Evolutionary conservation across 23 red algal species (phyloP), one percentile per base, ranked within the genome.

Genomic region (Gracilaria gracilis): DNA sequence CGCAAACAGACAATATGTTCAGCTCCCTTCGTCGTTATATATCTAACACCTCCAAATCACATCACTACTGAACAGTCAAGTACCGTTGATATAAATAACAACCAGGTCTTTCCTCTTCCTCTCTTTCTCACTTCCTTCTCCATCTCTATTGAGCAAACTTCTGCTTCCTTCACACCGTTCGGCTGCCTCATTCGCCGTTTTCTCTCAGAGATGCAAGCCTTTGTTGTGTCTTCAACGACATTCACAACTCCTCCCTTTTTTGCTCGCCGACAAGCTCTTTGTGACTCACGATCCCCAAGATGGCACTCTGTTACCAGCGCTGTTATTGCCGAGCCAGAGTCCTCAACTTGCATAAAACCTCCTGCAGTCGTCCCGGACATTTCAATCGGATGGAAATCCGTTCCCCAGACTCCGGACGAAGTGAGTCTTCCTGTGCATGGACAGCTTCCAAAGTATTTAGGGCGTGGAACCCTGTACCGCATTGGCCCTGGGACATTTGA

Each of bases 401-500:
- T 55, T 55, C 17, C 51, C 19, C 9, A 55, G 19, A 9, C 16
- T 55, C 51, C 51, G 11, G 16, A 55, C 11, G 51, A 55, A 55
- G 51, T 20, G 2, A 15, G 11, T 20, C 80, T 93, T 38, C 81
- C 42, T 7, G 81, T 93, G 1, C 11, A 15, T 15, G 90, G 90
- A 19, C n/a, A n/a, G 0, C 81, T 93, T 24, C 90, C 90, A 38
- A 21, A 57, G 8, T 85, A 78, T 24, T 49, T 93, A 8, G 16
- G 32, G 7, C 21, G 34, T 19, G 38, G 58, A 39, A 93, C 90
- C 15, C 69, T 93, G 0, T 85, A 79, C 31, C 90, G 90, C 48
- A 59, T 71, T 36, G 90, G 82, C 33, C 90, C 90, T 13, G 90
- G 90, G 38, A 46, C 36, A 28, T 85, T 79, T 39, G 67, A 67